phyloP scores from a whole-genome alignment of 2,329 filamentous ascomycete genomes.

The Rasamsonia emersonii region DNA sequence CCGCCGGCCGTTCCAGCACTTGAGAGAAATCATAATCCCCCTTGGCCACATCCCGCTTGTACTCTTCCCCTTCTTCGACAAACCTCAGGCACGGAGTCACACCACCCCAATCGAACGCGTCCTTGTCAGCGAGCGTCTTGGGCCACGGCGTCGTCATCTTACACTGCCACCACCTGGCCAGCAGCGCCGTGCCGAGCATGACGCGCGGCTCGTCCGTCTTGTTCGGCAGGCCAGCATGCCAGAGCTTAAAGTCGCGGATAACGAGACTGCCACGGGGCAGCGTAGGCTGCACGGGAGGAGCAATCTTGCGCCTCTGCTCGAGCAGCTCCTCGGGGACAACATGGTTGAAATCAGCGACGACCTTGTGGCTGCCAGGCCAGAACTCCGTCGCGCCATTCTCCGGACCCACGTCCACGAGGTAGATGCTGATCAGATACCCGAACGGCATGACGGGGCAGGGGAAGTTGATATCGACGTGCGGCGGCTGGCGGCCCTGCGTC shows the following conservation, averaged over 20 bases:
- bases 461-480: constrained; percentile 35
- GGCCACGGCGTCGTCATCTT: constrained; percentile 23
- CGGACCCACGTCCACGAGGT: constrained; percentile 35
- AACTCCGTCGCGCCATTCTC: constrained; percentile 45
- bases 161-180: constrained; percentile 27
- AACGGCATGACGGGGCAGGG: constrained; percentile 43
- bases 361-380: constrained; percentile 41
- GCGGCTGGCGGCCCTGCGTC: constrained; percentile 30
- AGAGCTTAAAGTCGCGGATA: constrained; percentile 39
- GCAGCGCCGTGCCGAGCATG: constrained; percentile 35
- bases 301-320: constrained; percentile 20
- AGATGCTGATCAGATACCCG: constrained; percentile 40
- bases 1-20: no score
- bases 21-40: no score
- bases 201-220: constrained; percentile 31
- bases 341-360: constrained; percentile 10
- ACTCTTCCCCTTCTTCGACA: constrained; percentile 25
- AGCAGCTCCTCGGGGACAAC: constrained; percentile 24
- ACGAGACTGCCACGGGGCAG: constrained; percentile 37
- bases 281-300: constrained; percentile 28
- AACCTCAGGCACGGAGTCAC: constrained; percentile 26
- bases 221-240: constrained; percentile 44
- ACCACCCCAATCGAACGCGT: constrained; percentile 24
- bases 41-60: no score
- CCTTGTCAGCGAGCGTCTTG: constrained; percentile 14